phyloP scores from a whole-genome alignment of 208 protist genomes.

The Trypanosoma brucei region DNA sequence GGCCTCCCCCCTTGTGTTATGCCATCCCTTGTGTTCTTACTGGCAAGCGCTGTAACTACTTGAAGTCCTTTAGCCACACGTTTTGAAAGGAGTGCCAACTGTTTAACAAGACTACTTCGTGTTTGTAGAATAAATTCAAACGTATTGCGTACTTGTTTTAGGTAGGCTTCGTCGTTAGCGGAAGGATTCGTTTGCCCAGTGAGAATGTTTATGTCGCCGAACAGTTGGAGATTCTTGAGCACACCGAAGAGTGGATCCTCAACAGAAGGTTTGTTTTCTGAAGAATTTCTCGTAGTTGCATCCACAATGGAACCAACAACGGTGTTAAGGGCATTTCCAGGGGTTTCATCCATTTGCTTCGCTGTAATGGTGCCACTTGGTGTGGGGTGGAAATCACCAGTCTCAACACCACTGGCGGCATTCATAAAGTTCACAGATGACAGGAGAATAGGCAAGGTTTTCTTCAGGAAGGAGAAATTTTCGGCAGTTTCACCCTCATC shows the following conservation, averaged over 20 bases:
- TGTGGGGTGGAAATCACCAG: too few relatives aligned
- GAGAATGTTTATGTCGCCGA: not conserved
- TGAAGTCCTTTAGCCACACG: constrained; percentile 53
- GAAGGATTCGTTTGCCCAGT: constrained; percentile 24
- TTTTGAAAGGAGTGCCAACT: constrained; percentile 48
- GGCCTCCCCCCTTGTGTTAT: too few relatives aligned
- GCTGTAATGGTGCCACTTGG: too few relatives aligned
- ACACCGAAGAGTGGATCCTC: not conserved
- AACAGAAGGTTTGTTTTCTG: not conserved
- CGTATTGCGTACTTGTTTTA: constrained; percentile 55
- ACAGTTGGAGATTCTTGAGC: not conserved
- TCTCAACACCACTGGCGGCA: too few relatives aligned
- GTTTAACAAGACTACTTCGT: constrained; percentile 57
- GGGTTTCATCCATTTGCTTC: too few relatives aligned
- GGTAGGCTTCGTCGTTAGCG: constrained; percentile 42
- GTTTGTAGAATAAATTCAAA: constrained; percentile 87
- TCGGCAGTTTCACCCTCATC: constrained; percentile 37
- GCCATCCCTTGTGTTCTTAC: constrained; percentile 23
- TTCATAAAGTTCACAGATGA: constrained; percentile 4
- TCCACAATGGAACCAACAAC: not conserved
- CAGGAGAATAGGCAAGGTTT: constrained; percentile 42
- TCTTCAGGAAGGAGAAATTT: constrained; percentile 51
- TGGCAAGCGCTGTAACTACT: constrained; percentile 53
- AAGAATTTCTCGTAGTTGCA: not conserved
- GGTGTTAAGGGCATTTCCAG: constrained; percentile 8